phyloP scores from a whole-genome alignment of 495 filamentous ascomycete species.

The Cairneyella variabilis region DNA sequence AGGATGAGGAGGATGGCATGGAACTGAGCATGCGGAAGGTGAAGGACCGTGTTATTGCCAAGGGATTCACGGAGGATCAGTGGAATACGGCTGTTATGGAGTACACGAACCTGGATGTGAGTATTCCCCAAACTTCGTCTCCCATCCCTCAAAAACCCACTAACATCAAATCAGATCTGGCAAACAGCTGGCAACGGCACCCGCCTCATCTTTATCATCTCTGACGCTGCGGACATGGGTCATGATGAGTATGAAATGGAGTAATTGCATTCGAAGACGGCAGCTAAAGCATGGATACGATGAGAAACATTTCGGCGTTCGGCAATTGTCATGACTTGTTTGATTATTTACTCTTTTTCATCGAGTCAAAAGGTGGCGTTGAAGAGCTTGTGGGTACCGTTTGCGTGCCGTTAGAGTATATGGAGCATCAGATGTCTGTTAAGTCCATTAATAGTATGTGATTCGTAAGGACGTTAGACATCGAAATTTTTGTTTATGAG shows the following conservation, averaged over 20 bases:
- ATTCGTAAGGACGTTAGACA: too few species aligned
- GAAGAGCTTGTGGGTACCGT: too few species aligned
- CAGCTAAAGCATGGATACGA: too few species aligned
- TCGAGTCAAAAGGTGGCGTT: too few species aligned
- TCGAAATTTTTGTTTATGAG: too few species aligned
- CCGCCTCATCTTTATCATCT: constrained; percentile 69
- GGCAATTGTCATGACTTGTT: too few species aligned
- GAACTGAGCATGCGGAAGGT: constrained; percentile 85
- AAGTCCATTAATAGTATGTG: too few species aligned
- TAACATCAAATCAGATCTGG: constrained; percentile 67
- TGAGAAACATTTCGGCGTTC: too few species aligned
- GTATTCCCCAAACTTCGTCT: constrained; percentile 33
- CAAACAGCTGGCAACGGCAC: constrained; percentile 86
- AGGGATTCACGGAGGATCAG: constrained; percentile 95
- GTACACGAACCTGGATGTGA: constrained; percentile 83
- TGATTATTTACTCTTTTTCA: too few species aligned
- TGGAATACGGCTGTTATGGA: constrained; percentile 81
- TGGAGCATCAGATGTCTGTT: too few species aligned
- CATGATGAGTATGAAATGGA: constrained; percentile 12
- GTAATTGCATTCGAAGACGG: too few species aligned
- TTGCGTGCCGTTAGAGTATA: too few species aligned
- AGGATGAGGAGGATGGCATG: constrained; percentile 44
- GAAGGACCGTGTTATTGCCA: constrained; percentile 84
- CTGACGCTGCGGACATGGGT: constrained; percentile 24
- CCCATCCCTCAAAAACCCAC: constrained; percentile 2